Base-by-base conservation (phyloP, 805 yeast species). In the Myxozyma nipponensis region DNA sequence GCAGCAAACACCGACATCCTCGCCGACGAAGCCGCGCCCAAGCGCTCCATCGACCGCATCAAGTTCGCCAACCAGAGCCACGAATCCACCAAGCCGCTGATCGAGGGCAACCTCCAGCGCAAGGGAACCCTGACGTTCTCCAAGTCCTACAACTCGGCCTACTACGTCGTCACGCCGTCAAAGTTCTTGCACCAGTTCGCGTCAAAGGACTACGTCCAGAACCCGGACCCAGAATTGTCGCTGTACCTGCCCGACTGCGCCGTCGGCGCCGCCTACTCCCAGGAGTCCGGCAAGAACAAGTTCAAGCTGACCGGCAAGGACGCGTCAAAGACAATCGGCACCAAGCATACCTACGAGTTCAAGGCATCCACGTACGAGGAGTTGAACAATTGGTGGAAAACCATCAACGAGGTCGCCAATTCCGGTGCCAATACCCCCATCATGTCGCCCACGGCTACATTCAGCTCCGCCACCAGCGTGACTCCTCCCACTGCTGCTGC, bases 241-340 rank as follows among this genome's bases (percentile, higher is more conserved):
- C 57, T 78, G 4, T 76, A 69, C 49, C 60, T 77, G 34, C 82
- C 82, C 7, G 79, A 75, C 18, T 68, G 76, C 50, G 59, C 67
- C 26, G 49, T 76, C 13, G 74, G 75, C 26, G 61, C 63, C 18
- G 67, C 68, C 30, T 57, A 68, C 6, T 46, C 59, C 2, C 64
- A 61, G 15, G 63, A 57, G 13, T 60, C 64, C 24, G 74, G 70
- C 21, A 70, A 71, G 47, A 68, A 62, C 65, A 72, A 70, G 52
- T 69, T 77, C 57, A 60, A 62, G 42, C 46, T 77, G 19, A 67
- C 67, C 36, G 80, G 79, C 22, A 76, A 76, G 58, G 78, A 72
- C 50, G 53, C 66, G 13, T 50, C 56, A 19, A 63, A 67, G 58
- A 52, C 68, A 10, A 19, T 61, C 17, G 53, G 64, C 23, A 62